Base-by-base conservation (phyloP, 208 protist species). In the Crithidia bombi region DNA sequence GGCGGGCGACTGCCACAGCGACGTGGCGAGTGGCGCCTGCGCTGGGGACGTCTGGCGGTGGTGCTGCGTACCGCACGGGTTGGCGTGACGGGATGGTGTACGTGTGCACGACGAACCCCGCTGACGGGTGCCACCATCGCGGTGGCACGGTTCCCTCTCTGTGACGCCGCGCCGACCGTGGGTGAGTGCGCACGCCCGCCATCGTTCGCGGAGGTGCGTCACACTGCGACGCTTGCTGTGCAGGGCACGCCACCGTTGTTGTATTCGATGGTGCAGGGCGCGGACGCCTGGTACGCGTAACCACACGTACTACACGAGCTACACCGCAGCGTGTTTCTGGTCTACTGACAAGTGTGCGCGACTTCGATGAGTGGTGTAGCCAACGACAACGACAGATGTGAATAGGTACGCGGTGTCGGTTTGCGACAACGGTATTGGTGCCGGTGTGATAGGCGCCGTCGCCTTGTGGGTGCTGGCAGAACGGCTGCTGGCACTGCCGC, bases 161-260 rank as follows among this genome's bases (percentile, higher is more conserved):
- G 72, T 92, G 47, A 79, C 80, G 52, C 69, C 81, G 55, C 86
- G n/a, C n/a, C n/a, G n/a, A n/a, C n/a, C n/a, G n/a, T n/a, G n/a
- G n/a, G n/a, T n/a, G n/a, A n/a, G n/a, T n/a, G n/a, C n/a, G n/a
- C n/a, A n/a, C n/a, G 59, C 83, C 84, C 23, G 81, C 77, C 14
- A 61, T 87, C 52, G 78, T 92, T 33, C 67, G 46, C 17, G 69
- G 70, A 21, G 83, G 75, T 25, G 28, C 61, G 1, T 92, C n/a
- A 85, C 64, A 65, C 28, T 14, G 80, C 75, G 57, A 89, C 71
- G 19, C 63, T 91, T 30, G 69, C 69, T 26, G 69, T 82, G 46
- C 5, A 49, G 0, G 75, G 69, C 26, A 28, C 38, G 49, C n/a
- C 51, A 19, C 76, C 75, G 49, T 46, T 85, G 21, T 92, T n/a